A percentile compares a stretch with the other conserved stretches of the same genome.
phyloP scores from a whole-genome alignment of 495 filamentous ascomycete genomes.

The Tuber calosporum region DNA sequence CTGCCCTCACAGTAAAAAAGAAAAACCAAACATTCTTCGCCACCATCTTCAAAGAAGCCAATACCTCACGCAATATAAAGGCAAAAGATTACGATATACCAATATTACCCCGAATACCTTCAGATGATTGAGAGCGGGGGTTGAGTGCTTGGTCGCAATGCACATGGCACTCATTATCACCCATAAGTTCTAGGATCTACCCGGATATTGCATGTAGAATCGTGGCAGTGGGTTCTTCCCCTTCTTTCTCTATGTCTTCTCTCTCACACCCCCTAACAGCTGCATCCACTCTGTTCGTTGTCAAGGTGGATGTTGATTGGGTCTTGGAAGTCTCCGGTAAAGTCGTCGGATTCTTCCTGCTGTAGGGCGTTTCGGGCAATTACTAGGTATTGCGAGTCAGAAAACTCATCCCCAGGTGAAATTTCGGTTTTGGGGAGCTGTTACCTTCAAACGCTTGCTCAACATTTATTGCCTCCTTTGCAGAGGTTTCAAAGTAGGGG shows the following conservation, averaged over 20 bases:
- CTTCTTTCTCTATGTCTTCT: conserved; percentile 11
- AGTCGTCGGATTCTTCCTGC: conserved; percentile 93
- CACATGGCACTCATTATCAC: background rate
- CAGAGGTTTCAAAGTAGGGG: conserved; percentile 98
- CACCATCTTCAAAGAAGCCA: background rate
- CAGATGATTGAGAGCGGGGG: background rate
- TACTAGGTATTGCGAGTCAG: conserved; percentile 50
- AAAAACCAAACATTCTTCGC: background rate
- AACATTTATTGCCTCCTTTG: conserved; percentile 96
- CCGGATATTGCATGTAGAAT: conserved; percentile 1
- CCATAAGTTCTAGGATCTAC: background rate
- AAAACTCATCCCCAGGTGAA: conserved; percentile 4
- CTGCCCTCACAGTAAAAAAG: conserved; percentile 9
- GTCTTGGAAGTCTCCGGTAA: conserved; percentile 85
- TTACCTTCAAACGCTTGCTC: conserved; percentile 97
- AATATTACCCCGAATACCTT: background rate
- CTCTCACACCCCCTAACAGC: conserved; percentile 56
- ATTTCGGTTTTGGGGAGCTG: background rate
- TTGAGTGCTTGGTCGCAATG: background rate
- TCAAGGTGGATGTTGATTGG: conserved; percentile 96
- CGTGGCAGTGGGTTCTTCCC: background rate
- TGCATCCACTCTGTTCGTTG: conserved; percentile 81
- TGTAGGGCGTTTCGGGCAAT: conserved; percentile 91
- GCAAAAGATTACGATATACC: background rate
- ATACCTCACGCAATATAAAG: conserved; percentile 9